phyloP scores from a whole-genome alignment of 805 yeast species.

The Clavispora vitiphila region DNA sequence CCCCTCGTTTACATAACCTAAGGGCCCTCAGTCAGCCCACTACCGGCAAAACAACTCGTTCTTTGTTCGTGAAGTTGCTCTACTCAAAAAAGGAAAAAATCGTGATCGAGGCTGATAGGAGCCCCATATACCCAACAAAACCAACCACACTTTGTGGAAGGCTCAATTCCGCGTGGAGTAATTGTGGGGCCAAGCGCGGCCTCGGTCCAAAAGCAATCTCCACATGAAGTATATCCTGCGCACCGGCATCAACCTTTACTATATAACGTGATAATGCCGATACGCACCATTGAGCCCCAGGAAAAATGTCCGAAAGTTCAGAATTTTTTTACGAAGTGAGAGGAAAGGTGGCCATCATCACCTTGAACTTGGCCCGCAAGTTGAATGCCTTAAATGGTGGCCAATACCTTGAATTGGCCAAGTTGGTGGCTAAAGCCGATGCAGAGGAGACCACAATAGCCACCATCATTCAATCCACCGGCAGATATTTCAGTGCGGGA shows the following conservation, averaged over 20 bases:
- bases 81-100: too few species aligned
- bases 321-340: constrained; percentile 38
- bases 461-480: constrained; percentile 66
- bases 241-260: not conserved
- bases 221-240: not conserved
- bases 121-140: too few species aligned
- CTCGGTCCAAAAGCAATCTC: not conserved
- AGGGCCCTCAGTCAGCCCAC: too few species aligned
- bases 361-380: constrained; percentile 54
- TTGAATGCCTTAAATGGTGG: constrained; percentile 64
- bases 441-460: constrained; percentile 53
- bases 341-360: constrained; percentile 55
- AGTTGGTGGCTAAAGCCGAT: constrained; percentile 58
- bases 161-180: not conserved
- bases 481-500: constrained; percentile 79
- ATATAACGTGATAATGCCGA: not conserved
- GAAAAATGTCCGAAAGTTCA: constrained; percentile 15
- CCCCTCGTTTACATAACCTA: too few species aligned
- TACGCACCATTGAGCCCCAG: not conserved
- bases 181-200: not conserved
- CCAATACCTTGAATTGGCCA: constrained; percentile 59
- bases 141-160: too few species aligned
- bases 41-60: too few species aligned
- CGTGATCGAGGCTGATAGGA: too few species aligned
- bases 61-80: too few species aligned